These are phyloP conservation scores for Starmerella tilneyi DNA, from an alignment of 805 yeast genomes.

Conservation along the genomic window DNA sequence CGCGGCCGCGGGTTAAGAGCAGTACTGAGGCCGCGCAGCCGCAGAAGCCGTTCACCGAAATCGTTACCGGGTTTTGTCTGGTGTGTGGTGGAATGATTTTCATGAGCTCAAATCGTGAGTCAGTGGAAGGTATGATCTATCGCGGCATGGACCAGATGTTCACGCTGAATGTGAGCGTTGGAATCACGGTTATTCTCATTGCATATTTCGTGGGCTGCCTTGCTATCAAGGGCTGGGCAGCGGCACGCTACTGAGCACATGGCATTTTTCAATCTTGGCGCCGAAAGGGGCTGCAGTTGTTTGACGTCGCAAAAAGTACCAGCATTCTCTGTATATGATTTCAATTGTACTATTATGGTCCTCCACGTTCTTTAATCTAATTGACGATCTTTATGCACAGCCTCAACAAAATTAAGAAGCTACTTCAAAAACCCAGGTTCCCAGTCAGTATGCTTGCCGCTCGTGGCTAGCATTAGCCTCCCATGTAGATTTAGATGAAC, in stretches of 20 bases:
- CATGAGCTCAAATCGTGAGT: conserved; percentile 84
- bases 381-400: no score
- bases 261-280: background rate
- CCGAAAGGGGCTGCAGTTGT: no score
- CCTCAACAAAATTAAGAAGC: no score
- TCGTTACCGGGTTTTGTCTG: conserved; percentile 66
- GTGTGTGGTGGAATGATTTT: conserved; percentile 84
- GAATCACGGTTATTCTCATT: conserved; percentile 68
- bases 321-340: background rate
- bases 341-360: background rate
- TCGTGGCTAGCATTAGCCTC: no score
- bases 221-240: conserved; percentile 32
- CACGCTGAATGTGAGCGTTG: conserved; percentile 77
- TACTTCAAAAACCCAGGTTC: no score
- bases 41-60: conserved; percentile 75
- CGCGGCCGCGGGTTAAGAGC: conserved; percentile 17
- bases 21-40: conserved; percentile 36
- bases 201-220: conserved; percentile 74
- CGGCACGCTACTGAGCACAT: conserved; percentile 7
- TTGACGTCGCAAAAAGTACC: no score
- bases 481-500: no score
- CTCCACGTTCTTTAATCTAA: background rate
- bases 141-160: conserved; percentile 83
- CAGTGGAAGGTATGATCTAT: conserved; percentile 68
- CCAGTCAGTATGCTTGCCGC: no score